Conservation (phyloP, 805 yeast genomes). For the Starmera quercuum region DNA sequence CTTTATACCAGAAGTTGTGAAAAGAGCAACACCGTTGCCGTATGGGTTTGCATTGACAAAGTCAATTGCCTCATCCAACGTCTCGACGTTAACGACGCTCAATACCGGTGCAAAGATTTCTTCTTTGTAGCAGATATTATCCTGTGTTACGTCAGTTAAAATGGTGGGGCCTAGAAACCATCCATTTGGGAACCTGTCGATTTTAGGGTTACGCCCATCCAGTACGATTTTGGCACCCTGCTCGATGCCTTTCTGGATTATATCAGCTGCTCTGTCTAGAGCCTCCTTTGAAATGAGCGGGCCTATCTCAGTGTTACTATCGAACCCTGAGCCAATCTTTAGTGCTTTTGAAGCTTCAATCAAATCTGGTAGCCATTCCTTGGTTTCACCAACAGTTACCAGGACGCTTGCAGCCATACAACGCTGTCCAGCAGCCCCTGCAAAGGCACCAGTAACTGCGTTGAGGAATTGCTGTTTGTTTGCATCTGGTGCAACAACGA, state of each 20-base stretch:
- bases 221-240: constrained; percentile 54
- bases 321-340: constrained; percentile 59
- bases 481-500: constrained; percentile 67
- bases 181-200: constrained; percentile 47
- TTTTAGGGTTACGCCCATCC: constrained; percentile 52
- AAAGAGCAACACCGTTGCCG: constrained; percentile 68
- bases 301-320: constrained; percentile 53
- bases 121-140: constrained; percentile 60
- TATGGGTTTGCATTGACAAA: constrained; percentile 53
- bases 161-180: constrained; percentile 71
- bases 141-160: constrained; percentile 51
- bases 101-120: constrained; percentile 76
- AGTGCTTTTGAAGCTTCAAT: constrained; percentile 49
- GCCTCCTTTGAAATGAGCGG: constrained; percentile 60
- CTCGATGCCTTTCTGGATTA: constrained; percentile 43
- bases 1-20: constrained; percentile 62
- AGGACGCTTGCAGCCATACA: constrained; percentile 76
- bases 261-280: constrained; percentile 41
- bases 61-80: constrained; percentile 65
- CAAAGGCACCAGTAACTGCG: constrained; percentile 67
- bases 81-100: constrained; percentile 51
- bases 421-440: constrained; percentile 81
- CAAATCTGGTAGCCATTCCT: constrained; percentile 56
- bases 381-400: constrained; percentile 58
- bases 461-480: constrained; percentile 55